Evolutionary conservation across 176 grass and related monocot species (phyloP).

Genomic region (Dendrocalamus sinicus): DNA sequence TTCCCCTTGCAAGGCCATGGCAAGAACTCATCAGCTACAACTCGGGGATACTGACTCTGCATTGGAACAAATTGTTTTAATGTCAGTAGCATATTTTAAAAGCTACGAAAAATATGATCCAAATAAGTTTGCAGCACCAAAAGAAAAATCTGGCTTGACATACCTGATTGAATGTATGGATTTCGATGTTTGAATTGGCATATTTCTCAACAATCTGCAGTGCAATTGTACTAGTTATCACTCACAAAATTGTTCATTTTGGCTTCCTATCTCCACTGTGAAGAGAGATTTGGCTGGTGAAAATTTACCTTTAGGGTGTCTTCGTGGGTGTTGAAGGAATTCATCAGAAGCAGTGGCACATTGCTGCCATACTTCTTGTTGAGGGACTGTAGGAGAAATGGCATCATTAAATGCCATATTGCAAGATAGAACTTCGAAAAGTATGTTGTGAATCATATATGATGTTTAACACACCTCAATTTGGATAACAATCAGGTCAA

Average conservation of each 20-base stretch:
- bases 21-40: slow-evolving; percentile 77
- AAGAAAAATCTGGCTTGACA: not conserved
- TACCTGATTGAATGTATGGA: slow-evolving; percentile 97
- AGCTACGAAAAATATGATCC: not conserved
- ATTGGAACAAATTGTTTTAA: slow-evolving; percentile 31
- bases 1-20: slow-evolving; percentile 78
- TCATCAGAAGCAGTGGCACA: slow-evolving; percentile 96
- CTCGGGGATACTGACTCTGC: slow-evolving; percentile 95
- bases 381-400: slow-evolving; percentile 55
- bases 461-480: slow-evolving; percentile 63
- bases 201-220: slow-evolving; percentile 95
- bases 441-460: not conserved
- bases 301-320: slow-evolving; percentile 76
- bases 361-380: slow-evolving; percentile 96
- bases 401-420: not conserved
- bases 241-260: not conserved
- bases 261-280: not conserved
- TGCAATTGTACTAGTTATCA: slow-evolving; percentile 7
- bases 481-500: slow-evolving; percentile 93
- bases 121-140: not conserved
- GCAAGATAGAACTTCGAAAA: not conserved
- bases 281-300: not conserved
- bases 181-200: slow-evolving; percentile 68
- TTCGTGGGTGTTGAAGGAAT: slow-evolving; percentile 96
- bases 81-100: not conserved